Evolutionary conservation across 2,329 filamentous ascomycete genomes (phyloP).

Genomic region (Hysterium pulicare): DNA sequence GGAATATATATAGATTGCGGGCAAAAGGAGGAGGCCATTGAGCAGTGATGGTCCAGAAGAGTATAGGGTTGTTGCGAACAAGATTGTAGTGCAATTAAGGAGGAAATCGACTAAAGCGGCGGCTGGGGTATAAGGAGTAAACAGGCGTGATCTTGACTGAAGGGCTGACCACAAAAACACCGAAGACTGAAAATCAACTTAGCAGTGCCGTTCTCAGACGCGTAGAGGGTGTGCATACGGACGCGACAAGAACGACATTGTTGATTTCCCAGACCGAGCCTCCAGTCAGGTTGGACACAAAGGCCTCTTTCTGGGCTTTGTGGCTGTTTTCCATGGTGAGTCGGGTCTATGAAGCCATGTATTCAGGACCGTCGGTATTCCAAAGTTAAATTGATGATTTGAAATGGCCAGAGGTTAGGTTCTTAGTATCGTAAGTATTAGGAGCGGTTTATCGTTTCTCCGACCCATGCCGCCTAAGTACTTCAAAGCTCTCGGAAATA

Average conservation of each 20-base stretch:
- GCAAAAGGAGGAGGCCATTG: slow-evolving; percentile 68
- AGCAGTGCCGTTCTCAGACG: slow-evolving; percentile 22
- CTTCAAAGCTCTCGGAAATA: no score
- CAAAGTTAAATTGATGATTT: not conserved
- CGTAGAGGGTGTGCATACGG: slow-evolving; percentile 55
- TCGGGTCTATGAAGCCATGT: no score
- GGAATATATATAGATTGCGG: slow-evolving; percentile 62
- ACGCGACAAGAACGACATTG: slow-evolving; percentile 76
- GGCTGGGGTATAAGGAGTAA: slow-evolving; percentile 67
- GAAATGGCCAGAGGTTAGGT: not conserved
- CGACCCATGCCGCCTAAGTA: no score
- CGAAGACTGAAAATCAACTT: slow-evolving; percentile 58
- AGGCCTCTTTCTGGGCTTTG: slow-evolving; percentile 90
- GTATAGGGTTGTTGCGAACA: slow-evolving; percentile 86
- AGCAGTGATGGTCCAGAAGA: slow-evolving; percentile 70
- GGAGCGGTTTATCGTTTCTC: no score
- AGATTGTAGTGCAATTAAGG: slow-evolving; percentile 76
- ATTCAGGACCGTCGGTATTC: no score
- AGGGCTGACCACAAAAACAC: slow-evolving; percentile 85
- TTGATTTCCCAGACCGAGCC: slow-evolving; percentile 84
- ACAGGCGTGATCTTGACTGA: slow-evolving; percentile 79
- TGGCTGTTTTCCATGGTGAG: slow-evolving; percentile 55
- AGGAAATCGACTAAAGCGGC: slow-evolving; percentile 77
- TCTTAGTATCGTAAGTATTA: no score
- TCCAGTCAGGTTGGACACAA: slow-evolving; percentile 86